These are phyloP conservation scores for Monilinia polystroma DNA, from an alignment of 2,329 filamentous ascomycete genomes.

Conservation along the genomic window DNA sequence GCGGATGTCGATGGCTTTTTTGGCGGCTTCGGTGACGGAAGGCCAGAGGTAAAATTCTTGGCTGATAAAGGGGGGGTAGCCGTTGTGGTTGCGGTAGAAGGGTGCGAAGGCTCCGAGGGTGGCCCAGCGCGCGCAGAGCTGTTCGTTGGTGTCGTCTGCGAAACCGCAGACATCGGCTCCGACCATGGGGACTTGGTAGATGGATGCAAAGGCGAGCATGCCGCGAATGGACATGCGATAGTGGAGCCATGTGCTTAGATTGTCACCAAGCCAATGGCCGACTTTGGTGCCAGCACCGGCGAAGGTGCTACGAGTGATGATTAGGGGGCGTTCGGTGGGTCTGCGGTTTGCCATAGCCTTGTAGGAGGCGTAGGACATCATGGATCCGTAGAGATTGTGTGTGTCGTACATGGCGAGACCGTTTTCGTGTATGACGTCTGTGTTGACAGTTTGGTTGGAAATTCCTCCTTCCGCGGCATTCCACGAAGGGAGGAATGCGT, in stretches of 20 bases:
- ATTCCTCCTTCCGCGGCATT: constrained; percentile 48
- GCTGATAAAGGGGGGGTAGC: constrained; percentile 46
- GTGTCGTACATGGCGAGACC: constrained; percentile 70
- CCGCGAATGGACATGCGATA: constrained; percentile 59
- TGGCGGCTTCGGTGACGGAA: constrained; percentile 60
- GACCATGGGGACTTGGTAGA: constrained; percentile 68
- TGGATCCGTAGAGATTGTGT: constrained; percentile 73
- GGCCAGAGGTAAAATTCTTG: constrained; percentile 76
- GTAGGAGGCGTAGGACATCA: constrained; percentile 69
- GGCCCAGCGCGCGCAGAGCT: constrained; percentile 74
- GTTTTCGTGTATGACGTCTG: constrained; percentile 66
- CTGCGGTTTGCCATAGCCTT: constrained; percentile 65
- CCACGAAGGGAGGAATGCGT: constrained; percentile 48
- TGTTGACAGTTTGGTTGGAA: constrained; percentile 61
- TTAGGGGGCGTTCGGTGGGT: constrained; percentile 61
- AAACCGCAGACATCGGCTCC: constrained; percentile 79
- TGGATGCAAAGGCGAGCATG: constrained; percentile 59
- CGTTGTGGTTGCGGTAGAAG: constrained; percentile 75
- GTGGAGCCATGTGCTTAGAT: constrained; percentile 56
- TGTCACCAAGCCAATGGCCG: constrained; percentile 61
- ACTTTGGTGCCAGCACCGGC: constrained; percentile 67
- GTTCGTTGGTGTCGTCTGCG: constrained; percentile 62
- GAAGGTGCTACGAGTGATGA: constrained; percentile 76
- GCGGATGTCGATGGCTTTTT: constrained; percentile 67
- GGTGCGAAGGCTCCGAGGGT: constrained; percentile 70